Evolutionary conservation across 2,329 filamentous ascomycete genomes (phyloP), one percentile per base, ranked within the genome.

Genomic region (Didymella exigua): DNA sequence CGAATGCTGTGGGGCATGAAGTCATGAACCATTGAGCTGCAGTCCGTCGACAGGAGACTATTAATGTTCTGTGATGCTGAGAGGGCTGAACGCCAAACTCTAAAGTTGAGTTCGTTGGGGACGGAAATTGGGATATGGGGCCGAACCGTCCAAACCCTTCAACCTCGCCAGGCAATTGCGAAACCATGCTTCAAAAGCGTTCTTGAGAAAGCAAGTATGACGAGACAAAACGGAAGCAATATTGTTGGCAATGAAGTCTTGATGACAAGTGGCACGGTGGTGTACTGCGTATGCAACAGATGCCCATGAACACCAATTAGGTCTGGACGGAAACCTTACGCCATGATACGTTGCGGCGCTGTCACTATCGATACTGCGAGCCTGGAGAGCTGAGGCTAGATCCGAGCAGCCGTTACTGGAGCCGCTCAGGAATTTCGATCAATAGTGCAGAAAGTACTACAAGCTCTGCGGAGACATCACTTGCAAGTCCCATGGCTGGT

Each of bases 61-160:
- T 26, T 51, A n/a, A 9, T 18, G 16, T 23, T 24, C 18, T 38
- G 23, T 38, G n/a, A 48, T 37, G 13, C 9, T 18, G 27, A 10
- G 16, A 49, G 24, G 21, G 47, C 19, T 26, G 27, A n/a, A 27
- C 34, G 29, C 37, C 23, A 29, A 14, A 31, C 5, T 37, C 23
- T 23, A 26, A 24, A 14, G 18, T 27, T 23, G 23, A 19, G 23
- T 53, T 24, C 24, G 36, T 47, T 24, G 49, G 36, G 19, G 37
- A 23, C 48, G 48, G 48, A 27, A 23, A n/a, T 19, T 44, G 49
- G 42, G 6, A 48, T 43, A 43, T 54, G 50, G 50, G 50, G 50
- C 43, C 24, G 11, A 43, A 48, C 48, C 44, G 37, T 43, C 50
- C 18, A 14, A 41, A 47, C 11, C 18, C 43, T 36, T 21, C 37